These are phyloP conservation scores for Aureobasidium subglaciale DNA, from an alignment of 2,329 filamentous ascomycete species.

Conservation along the genomic window DNA sequence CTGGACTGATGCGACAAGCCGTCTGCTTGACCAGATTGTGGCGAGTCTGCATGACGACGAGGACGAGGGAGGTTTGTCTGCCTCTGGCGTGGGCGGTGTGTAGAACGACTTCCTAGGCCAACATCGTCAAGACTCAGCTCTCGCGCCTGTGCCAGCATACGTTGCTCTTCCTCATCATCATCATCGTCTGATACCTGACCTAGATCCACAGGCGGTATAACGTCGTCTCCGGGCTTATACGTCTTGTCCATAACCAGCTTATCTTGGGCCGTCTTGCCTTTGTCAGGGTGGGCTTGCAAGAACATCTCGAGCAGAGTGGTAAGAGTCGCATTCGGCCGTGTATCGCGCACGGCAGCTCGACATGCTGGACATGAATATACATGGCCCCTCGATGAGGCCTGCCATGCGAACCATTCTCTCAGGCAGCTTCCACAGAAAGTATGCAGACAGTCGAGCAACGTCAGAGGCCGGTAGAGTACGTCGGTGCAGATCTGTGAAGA, in stretches of 20 bases:
- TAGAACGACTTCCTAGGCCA: constrained; percentile 25
- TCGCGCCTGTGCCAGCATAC: constrained; percentile 63
- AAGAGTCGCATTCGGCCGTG: constrained; percentile 82
- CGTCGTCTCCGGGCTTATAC: constrained; percentile 75
- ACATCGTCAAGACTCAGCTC: constrained; percentile 66
- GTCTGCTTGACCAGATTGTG: not conserved
- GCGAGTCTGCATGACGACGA: not conserved
- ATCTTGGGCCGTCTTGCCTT: constrained; percentile 62
- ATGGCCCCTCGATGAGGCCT: constrained; percentile 53
- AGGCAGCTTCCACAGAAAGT: constrained; percentile 94
- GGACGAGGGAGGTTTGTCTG: not conserved
- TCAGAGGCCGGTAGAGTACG: constrained; percentile 38
- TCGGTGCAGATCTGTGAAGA: constrained; percentile 85
- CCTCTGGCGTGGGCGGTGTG: not conserved
- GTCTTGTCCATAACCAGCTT: constrained; percentile 66
- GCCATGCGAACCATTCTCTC: constrained; percentile 90
- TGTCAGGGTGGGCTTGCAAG: constrained; percentile 69
- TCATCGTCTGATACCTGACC: constrained; percentile 50
- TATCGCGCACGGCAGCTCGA: constrained; percentile 76
- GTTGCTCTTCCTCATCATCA: constrained; percentile 40
- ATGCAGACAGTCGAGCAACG: constrained; percentile 33
- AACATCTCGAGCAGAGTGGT: constrained; percentile 87
- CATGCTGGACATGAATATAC: constrained; percentile 88
- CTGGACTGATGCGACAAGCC: constrained; percentile 65
- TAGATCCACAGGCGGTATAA: constrained; percentile 58